Base-by-base conservation (phyloP, 139 green algal genomes). In the Haematococcus lacustris region DNA sequence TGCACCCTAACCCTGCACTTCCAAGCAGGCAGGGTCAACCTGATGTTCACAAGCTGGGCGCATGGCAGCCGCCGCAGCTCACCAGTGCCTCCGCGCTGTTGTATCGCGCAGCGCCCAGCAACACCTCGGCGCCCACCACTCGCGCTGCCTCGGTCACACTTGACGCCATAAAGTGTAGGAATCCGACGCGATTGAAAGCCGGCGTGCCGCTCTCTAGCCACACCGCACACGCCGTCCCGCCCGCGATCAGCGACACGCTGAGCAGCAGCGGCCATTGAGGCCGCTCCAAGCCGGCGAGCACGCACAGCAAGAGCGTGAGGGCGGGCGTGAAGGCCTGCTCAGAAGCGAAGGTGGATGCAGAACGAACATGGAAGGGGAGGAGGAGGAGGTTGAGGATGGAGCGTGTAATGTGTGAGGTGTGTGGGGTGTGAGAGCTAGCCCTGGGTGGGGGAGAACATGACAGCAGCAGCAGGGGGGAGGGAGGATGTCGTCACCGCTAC, bases 301-400 rank as follows among this genome's bases (percentile, higher is more conserved):
- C 41, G 37, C 76, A 78, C 47, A 93, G 63, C 63, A 86, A 39
- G 68, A 93, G 72, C 13, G 89, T 93, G 7, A 91, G 66, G 1
- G 86, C 89, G 33, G 89, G 89, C 17, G 83, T 88, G 63, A 90
- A 74, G 1, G 86, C 81, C 74, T 93, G n/a, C n/a, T n/a, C n/a
- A n/a, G n/a, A n/a, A n/a, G n/a, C n/a, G n/a, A n/a, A n/a, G n/a
- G n/a, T n/a, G n/a, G n/a, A n/a, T n/a, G n/a, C n/a, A n/a, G n/a
- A n/a, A n/a, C n/a, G n/a, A n/a, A n/a, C n/a, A n/a, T n/a, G n/a
- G n/a, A n/a, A n/a, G n/a, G n/a, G n/a, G n/a, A n/a, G n/a, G n/a
- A n/a, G n/a, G n/a, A n/a, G n/a, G n/a, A n/a, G n/a, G n/a, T n/a
- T n/a, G n/a, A n/a, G n/a, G n/a, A n/a, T n/a, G n/a, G n/a, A n/a